Percentiles rank a stretch among this genome's conserved stretches.
Conservation (phyloP, 1,139 yeast genomes). For the Scheffersomyces insectosa region DNA sequence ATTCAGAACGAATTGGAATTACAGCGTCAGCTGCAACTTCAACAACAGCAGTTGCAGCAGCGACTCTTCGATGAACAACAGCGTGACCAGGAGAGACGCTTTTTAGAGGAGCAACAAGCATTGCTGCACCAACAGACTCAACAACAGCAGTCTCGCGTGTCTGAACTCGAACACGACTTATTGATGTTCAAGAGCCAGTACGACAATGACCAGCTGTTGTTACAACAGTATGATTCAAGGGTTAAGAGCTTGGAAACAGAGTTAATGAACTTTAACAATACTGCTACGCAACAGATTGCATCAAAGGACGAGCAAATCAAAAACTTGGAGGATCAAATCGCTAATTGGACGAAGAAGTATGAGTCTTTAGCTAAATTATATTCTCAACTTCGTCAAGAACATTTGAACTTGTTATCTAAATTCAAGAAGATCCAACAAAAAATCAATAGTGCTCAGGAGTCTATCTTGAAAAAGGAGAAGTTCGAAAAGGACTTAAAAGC, state of each 20-base stretch:
- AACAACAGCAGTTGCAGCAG: constrained; percentile 57
- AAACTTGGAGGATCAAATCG: constrained; percentile 72
- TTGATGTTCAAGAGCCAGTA: constrained; percentile 76
- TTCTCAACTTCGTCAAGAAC: constrained; percentile 91
- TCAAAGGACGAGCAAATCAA: constrained; percentile 75
- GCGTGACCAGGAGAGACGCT: constrained; percentile 56
- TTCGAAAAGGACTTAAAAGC: constrained; percentile 82
- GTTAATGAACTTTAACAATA: constrained; percentile 57
- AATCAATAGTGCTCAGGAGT: constrained; percentile 91
- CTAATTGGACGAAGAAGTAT: constrained; percentile 82
- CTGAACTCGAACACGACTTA: constrained; percentile 81
- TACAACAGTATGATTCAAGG: constrained; percentile 85
- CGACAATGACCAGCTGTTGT: constrained; percentile 80
- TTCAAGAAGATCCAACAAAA: constrained; percentile 85
- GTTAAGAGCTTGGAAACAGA: constrained; percentile 84
- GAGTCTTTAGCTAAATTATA: constrained; percentile 88
- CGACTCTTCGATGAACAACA: constrained; percentile 70
- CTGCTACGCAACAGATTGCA: constrained; percentile 72
- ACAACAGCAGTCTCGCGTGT: constrained; percentile 76
- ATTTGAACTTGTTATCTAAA: constrained; percentile 73
- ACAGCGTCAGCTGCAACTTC: constrained; percentile 49
- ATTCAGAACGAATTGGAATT: constrained; percentile 60
- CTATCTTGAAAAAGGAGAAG: constrained; percentile 80
- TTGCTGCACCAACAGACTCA: constrained; percentile 69
- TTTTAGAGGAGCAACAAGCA: constrained; percentile 57